Evolutionary conservation across 768 basidiomycete genomes (phyloP).

Genomic region (Tricholoma furcatifolium): DNA sequence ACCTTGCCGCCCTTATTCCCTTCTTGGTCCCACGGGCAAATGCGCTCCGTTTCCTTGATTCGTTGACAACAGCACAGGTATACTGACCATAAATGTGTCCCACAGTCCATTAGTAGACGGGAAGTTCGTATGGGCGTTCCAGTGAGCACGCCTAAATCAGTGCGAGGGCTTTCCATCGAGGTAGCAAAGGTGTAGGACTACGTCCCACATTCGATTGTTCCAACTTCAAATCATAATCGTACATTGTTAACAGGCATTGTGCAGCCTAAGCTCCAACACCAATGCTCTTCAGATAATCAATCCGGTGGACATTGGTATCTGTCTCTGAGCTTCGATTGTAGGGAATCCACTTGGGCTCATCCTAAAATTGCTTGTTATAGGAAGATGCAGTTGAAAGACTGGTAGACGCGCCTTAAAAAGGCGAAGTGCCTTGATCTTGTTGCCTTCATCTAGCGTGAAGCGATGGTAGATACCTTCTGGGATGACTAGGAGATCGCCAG

Average conservation of each 20-base stretch:
- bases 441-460: constrained; percentile 80
- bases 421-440: constrained; percentile 75
- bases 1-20: too few relatives aligned
- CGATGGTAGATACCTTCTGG: constrained; percentile 94
- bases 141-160: background rate
- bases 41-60: constrained; percentile 26
- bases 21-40: constrained; percentile 29
- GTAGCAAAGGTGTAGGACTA: too few relatives aligned
- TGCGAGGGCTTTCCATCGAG: too few relatives aligned
- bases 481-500: constrained; percentile 83
- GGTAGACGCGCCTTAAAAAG: constrained; percentile 69
- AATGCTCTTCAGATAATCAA: constrained; percentile 58
- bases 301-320: constrained; percentile 62
- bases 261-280: constrained; percentile 36
- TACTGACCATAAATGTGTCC: constrained; percentile 24
- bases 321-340: constrained; percentile 62
- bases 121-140: constrained; percentile 24
- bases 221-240: background rate
- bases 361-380: constrained; percentile 40
- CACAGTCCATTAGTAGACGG: constrained; percentile 11
- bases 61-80: constrained; percentile 24
- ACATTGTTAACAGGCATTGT: background rate
- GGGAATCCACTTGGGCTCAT: constrained; percentile 90
- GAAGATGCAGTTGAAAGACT: background rate
- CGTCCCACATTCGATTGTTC: too few relatives aligned